Conservation (phyloP, 2,329 filamentous ascomycete genomes). For the Colletotrichum lupini region DNA sequence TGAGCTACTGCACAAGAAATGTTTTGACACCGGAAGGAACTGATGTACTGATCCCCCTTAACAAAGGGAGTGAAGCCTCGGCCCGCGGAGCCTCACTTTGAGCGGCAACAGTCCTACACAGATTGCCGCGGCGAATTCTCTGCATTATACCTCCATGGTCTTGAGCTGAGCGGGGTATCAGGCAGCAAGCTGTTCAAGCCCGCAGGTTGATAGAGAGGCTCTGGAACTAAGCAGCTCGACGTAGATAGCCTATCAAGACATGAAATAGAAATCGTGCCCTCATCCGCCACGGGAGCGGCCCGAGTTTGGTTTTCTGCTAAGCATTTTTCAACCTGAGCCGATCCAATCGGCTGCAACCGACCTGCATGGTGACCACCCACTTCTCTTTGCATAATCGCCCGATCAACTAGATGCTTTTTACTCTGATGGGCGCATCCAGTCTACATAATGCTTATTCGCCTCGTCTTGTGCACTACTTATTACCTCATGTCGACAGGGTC, state of each 20-base stretch:
- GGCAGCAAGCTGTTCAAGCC: not conserved
- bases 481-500: not conserved
- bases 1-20: no score
- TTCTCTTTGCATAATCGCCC: not conserved
- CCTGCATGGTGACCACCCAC: not conserved
- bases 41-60: no score
- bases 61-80: no score
- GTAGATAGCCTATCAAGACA: not conserved
- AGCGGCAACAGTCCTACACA: no score
- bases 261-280: not conserved
- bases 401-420: not conserved
- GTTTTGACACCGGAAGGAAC: no score
- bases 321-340: not conserved
- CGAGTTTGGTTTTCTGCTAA: not conserved
- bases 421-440: not conserved
- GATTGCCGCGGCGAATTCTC: no score
- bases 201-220: not conserved
- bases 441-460: not conserved
- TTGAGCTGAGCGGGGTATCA: not conserved
- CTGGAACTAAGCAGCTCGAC: not conserved
- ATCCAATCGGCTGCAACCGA: not conserved
- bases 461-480: fast-evolving
- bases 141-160: not conserved
- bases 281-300: not conserved
- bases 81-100: no score